Evolutionary conservation across 257 asterid species (phyloP), one percentile per base, ranked within the genome.

Genomic region (Salvia miltiorrhiza): DNA sequence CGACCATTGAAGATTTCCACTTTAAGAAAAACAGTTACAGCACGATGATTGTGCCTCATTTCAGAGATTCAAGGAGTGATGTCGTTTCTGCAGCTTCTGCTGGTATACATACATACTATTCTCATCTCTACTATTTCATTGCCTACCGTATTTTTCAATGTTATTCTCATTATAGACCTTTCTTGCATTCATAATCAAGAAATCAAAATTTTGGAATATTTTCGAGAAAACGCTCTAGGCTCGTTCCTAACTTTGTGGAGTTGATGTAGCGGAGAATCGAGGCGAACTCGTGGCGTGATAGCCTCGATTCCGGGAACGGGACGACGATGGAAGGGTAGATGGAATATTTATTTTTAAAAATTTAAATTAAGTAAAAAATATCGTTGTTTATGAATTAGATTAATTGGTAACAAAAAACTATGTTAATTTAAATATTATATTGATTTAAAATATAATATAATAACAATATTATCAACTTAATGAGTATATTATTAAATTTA

Each of bases 281-380:
- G 21, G 43, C 44, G 20, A 63, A 63, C 2, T n/a, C 10, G 24
- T 17, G 9, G 0, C 26, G 69, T 0, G 17, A 26, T 40, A 63
- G 44, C 69, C 69, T 24, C 13, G 69, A 63, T 63, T 63, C 69
- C 4, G 69, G 69, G 23, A 63, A 63, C 9, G 57, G 57, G 6
- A 63, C 69, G 13, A 63, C 37, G 9, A 26, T 44, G 1, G 69
- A 41, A 43, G 69, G 57, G 20, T 9, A 48, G 26, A 28, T 32
- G 14, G 63, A 26, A n/a, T n/a, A n/a, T n/a, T n/a, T n/a, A n/a
- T n/a, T n/a, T n/a, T n/a, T n/a, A n/a, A n/a, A n/a, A n/a, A n/a
- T n/a, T n/a, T n/a, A n/a, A n/a, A n/a, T n/a, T n/a, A n/a, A n/a
- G n/a, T n/a, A n/a, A n/a, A n/a, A n/a, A n/a, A n/a, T n/a, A n/a